phyloP scores from a whole-genome alignment of 148 eudicot species.

The Fagopyrum esculentum region DNA sequence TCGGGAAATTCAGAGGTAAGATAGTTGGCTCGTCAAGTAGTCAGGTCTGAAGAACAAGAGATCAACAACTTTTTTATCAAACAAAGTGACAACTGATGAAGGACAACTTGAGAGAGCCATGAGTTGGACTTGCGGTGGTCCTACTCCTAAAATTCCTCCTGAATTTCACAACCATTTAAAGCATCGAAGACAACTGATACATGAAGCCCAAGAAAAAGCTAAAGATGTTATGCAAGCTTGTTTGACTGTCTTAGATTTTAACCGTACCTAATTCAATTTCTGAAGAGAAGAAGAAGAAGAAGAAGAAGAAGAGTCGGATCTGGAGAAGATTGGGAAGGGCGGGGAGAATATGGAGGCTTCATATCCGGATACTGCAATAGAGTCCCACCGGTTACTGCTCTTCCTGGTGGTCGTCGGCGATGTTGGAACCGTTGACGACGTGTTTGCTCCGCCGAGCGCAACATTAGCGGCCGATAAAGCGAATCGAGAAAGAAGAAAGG shows the following conservation, averaged over 20 bases:
- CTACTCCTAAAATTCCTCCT: constrained; percentile 65
- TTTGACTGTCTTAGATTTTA: constrained; percentile 67
- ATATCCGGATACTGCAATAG: no score
- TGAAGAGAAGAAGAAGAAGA: no score
- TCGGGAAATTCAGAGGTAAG: background rate
- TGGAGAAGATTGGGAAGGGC: no score
- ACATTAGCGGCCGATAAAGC: no score
- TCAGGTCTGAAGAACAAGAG: background rate
- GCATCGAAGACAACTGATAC: constrained; percentile 56
- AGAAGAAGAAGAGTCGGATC: no score
- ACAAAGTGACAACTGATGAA: constrained; percentile 24
- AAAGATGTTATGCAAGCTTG: constrained; percentile 59
- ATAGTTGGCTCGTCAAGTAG: background rate
- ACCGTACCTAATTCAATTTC: no score
- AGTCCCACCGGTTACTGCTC: no score
- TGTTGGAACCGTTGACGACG: no score
- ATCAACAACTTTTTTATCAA: background rate
- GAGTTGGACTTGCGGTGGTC: constrained; percentile 98
- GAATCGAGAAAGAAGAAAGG: no score
- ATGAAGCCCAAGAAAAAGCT: constrained; percentile 71
- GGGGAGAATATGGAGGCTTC: no score
- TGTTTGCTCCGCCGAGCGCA: no score
- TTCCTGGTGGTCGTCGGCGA: no score
- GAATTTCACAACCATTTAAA: constrained; percentile 87
- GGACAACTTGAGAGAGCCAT: constrained; percentile 98